Percentiles rank a stretch among this genome's conserved stretches.
Conservation (phyloP, 257 asterid genomes). For the Nicotiana attenuata region DNA sequence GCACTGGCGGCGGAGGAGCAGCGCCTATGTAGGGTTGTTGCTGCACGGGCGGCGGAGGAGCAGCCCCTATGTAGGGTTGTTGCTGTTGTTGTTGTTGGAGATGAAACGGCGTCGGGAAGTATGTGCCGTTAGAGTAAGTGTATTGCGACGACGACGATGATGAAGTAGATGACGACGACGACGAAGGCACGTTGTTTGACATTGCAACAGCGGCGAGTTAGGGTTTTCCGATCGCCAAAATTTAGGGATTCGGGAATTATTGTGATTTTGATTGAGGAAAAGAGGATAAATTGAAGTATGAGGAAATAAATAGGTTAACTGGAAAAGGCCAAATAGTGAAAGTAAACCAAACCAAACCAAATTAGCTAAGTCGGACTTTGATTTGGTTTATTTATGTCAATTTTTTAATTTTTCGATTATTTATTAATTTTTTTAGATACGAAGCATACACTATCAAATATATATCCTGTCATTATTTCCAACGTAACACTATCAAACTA, state of each 20-base stretch:
- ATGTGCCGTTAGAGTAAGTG: conserved; percentile 58
- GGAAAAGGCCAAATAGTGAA: too few relatives aligned
- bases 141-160: conserved; percentile 56
- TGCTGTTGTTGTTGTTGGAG: conserved; percentile 49
- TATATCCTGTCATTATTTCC: too few relatives aligned
- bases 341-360: too few relatives aligned
- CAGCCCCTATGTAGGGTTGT: too few relatives aligned
- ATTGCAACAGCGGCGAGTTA: neutral
- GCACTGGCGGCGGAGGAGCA: conserved; percentile 37
- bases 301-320: neutral
- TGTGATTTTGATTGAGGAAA: neutral
- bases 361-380: too few relatives aligned
- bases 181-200: conserved; percentile 23
- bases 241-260: neutral
- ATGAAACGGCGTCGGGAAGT: conserved; percentile 89
- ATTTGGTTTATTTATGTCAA: too few relatives aligned
- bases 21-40: conserved; percentile 60
- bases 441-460: too few relatives aligned
- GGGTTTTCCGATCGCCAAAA: neutral
- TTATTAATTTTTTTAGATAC: too few relatives aligned
- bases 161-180: conserved; percentile 1
- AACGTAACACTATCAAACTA: too few relatives aligned
- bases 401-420: too few relatives aligned
- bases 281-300: neutral
- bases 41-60: too few relatives aligned